A percentile compares a stretch with the other conserved stretches of the same genome.
phyloP scores from a whole-genome alignment of 495 filamentous ascomycete species.

The Trypethelium eluteriae region DNA sequence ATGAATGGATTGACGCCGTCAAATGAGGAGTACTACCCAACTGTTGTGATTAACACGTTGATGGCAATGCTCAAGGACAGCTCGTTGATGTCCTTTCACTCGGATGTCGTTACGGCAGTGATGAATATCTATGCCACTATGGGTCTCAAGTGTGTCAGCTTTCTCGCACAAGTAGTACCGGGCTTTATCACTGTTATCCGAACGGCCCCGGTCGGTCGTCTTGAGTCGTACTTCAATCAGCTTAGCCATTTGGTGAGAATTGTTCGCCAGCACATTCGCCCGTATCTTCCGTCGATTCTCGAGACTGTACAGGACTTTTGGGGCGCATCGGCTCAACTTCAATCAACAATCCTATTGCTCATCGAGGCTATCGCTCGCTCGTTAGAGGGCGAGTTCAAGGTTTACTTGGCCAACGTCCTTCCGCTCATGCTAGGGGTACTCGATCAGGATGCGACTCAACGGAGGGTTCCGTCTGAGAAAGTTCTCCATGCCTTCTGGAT shows the following conservation, averaged over 20 bases:
- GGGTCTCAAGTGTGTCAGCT: conserved; percentile 89
- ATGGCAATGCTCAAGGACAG: conserved; percentile 84
- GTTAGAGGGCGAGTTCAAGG: conserved; percentile 93
- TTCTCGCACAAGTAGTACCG: conserved; percentile 85
- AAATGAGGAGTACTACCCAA: conserved; percentile 96
- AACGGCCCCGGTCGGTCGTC: conserved; percentile 55
- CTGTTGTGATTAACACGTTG: conserved; percentile 91
- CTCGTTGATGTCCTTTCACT: conserved; percentile 81
- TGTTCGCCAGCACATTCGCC: conserved; percentile 90
- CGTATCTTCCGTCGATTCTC: conserved; percentile 75
- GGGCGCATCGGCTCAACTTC: conserved; percentile 64
- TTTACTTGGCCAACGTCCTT: conserved; percentile 78
- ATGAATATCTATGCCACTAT: conserved; percentile 97
- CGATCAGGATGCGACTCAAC: conserved; percentile 65
- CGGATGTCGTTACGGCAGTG: conserved; percentile 92
- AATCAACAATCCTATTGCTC: conserved; percentile 81
- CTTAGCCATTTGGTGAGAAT: conserved; percentile 86
- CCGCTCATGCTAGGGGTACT: conserved; percentile 88
- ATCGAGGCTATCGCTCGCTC: conserved; percentile 90
- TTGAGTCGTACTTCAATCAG: conserved; percentile 96
- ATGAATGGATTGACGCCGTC: conserved; percentile 96
- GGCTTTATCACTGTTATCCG: conserved; percentile 84
- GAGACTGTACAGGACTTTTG: conserved; percentile 79
- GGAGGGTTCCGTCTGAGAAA: conserved; percentile 68
- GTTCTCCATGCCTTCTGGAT: conserved; percentile 92